Percentiles rank a stretch among this genome's conserved stretches.
Conservation (phyloP, 805 yeast species). For the Pichia exigua region DNA sequence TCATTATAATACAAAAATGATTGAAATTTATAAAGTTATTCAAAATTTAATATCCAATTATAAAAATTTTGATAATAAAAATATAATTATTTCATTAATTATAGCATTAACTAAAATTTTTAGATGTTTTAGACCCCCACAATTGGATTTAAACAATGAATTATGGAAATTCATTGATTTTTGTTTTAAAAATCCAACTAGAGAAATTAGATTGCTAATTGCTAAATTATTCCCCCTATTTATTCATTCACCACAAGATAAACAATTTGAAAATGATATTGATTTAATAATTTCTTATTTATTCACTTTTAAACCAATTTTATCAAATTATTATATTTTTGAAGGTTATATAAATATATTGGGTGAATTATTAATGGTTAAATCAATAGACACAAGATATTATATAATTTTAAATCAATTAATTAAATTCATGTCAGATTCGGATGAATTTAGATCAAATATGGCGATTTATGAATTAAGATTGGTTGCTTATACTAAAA, state of each 20-base stretch:
- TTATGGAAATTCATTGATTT: slow-evolving; percentile 35
- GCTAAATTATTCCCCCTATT: slow-evolving; percentile 45
- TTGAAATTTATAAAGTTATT: slow-evolving; percentile 20
- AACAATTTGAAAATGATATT: slow-evolving; percentile 36
- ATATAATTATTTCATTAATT: slow-evolving; percentile 36
- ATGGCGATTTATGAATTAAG: slow-evolving; percentile 60
- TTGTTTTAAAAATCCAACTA: slow-evolving; percentile 34
- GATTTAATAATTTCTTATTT: slow-evolving; percentile 36
- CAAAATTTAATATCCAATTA: slow-evolving; percentile 5
- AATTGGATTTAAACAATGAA: slow-evolving; percentile 19
- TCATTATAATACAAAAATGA: slow-evolving; percentile 12
- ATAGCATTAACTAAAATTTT: slow-evolving; percentile 41
- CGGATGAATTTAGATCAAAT: slow-evolving; percentile 57
- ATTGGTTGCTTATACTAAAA: slow-evolving; percentile 46
- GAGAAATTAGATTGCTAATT: slow-evolving; percentile 51
- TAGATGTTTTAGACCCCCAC: slow-evolving; percentile 45
- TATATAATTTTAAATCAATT: slow-evolving; percentile 59
- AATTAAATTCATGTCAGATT: slow-evolving; percentile 57
- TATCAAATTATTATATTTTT: slow-evolving; percentile 32
- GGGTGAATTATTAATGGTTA: slow-evolving; percentile 55
- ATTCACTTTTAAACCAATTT: slow-evolving; percentile 33
- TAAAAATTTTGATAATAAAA: slow-evolving; percentile 15
- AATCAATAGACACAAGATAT: slow-evolving; percentile 54
- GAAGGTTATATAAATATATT: slow-evolving; percentile 57
- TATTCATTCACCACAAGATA: slow-evolving; percentile 34